Evolutionary conservation across 768 basidiomycete species (phyloP), one percentile per base, ranked within the genome.

Genomic region (Auriscalpium vulgare): DNA sequence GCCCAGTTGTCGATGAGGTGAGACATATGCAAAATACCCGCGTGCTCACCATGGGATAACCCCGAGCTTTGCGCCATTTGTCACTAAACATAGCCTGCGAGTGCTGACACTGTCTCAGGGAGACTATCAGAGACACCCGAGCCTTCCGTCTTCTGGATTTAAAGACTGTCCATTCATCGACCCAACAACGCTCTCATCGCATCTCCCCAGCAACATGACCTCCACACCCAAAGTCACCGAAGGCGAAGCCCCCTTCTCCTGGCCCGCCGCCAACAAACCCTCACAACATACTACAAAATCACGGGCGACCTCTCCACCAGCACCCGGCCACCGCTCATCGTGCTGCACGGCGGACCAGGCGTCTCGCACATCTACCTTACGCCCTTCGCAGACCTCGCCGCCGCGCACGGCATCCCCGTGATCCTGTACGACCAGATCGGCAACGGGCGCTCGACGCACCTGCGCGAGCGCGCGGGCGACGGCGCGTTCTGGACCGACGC

Each of bases 301-400:
- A 34, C 44, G 55, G 81, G 81, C 47, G 72, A 79, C 57, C 71
- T 81, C 58, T 62, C 64, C 47, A 59, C 61, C 14, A 63, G 66
- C 8, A 60, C 63, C 13, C 53, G 62, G 35, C 66, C 69, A 8
- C 80, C 82, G 16, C 72, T 83, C 49, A 69, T 84, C 54, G 66
- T 71, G 3, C 68, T 83, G 5, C 82, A 83, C 57, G 81, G 80
- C 9, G 82, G 81, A 8, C 81, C 81, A 11, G 80, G 82, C 2
- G 59, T 69, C 4, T 63, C 70, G n/a, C 74, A 75, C 55, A 64
- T 71, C 44, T 77, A 77, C 62, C 64, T 80, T 16, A 66, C 71
- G 38, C 57, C 69, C 38, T 59, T 77, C 58, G 64, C 70, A 40
- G 74, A 76, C 47, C 69, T 81, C 49, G 69, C 72, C 23, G 55